These are phyloP conservation scores for Eragrostis tef DNA, from an alignment of 202 grass and related monocot genomes.

Conservation along the genomic window DNA sequence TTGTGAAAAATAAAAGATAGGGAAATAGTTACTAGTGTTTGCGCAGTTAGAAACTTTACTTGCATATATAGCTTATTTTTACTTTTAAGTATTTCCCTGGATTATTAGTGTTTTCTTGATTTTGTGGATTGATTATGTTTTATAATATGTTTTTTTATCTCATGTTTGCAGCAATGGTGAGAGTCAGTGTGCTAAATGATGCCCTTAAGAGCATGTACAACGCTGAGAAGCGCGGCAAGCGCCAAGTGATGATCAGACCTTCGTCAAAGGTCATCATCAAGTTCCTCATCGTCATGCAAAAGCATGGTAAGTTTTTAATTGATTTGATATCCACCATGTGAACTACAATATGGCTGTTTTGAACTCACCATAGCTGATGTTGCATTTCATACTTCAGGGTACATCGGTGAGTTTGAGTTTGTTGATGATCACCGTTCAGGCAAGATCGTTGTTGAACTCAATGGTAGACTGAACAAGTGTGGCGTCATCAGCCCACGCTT, in stretches of 20 bases:
- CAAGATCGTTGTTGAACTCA: slow-evolving; percentile 62
- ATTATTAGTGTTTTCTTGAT: not conserved
- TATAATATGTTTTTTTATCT: not conserved
- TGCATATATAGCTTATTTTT: not conserved
- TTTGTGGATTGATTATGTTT: not conserved
- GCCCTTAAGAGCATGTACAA: slow-evolving; percentile 59
- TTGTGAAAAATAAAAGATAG: no score
- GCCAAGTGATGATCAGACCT: slow-evolving; percentile 52
- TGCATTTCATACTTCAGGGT: slow-evolving; percentile 41
- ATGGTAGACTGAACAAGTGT: slow-evolving; percentile 56
- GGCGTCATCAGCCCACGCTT: slow-evolving; percentile 56
- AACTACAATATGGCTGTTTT: not conserved
- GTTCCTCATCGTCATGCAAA: slow-evolving; percentile 67
- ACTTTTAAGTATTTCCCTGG: not conserved
- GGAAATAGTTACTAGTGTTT: not conserved
- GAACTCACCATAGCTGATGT: not conserved
- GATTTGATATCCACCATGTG: not conserved
- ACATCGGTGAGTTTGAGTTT: slow-evolving; percentile 61
- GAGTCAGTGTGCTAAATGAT: slow-evolving; percentile 58
- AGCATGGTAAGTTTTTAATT: slow-evolving; percentile 45
- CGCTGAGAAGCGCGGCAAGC: slow-evolving; percentile 59
- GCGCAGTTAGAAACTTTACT: no score
- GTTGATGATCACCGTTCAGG: slow-evolving; percentile 56
- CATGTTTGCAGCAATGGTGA: slow-evolving; percentile 43
- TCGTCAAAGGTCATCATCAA: slow-evolving; percentile 62